Evolutionary conservation across 2,329 filamentous ascomycete species (phyloP).

Genomic region (Oidium heveae): DNA sequence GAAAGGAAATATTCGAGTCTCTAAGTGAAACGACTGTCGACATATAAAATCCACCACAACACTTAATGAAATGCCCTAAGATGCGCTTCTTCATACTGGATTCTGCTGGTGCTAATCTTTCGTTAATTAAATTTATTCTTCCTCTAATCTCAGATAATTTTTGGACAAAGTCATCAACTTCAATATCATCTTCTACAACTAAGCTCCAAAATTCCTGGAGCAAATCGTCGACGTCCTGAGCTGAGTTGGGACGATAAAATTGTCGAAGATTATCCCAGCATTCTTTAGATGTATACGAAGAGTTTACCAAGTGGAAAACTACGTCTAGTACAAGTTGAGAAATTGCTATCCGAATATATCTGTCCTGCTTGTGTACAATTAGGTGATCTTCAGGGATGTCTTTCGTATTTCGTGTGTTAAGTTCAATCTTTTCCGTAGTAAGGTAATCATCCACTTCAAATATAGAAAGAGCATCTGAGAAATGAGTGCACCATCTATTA

Average conservation of each 20-base stretch:
- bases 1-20: not conserved
- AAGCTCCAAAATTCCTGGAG: not conserved
- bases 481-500: not conserved
- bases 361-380: not conserved
- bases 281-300: not conserved
- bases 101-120: not conserved
- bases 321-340: not conserved
- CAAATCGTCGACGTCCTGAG: not conserved
- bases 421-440: not conserved
- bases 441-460: not conserved
- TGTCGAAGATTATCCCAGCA: not conserved
- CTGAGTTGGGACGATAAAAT: not conserved
- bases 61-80: not conserved
- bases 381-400: not conserved
- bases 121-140: not conserved
- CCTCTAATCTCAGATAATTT: not conserved
- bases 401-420: not conserved
- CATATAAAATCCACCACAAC: not conserved
- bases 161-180: not conserved
- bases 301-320: not conserved
- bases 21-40: not conserved
- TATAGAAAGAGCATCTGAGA: not conserved
- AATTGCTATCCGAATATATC: not conserved
- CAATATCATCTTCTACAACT: not conserved
- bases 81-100: not conserved